Evolutionary conservation across 306 rosid genomes (phyloP), one percentile per base, ranked within the genome.

Genomic region (Quercus rubra): DNA sequence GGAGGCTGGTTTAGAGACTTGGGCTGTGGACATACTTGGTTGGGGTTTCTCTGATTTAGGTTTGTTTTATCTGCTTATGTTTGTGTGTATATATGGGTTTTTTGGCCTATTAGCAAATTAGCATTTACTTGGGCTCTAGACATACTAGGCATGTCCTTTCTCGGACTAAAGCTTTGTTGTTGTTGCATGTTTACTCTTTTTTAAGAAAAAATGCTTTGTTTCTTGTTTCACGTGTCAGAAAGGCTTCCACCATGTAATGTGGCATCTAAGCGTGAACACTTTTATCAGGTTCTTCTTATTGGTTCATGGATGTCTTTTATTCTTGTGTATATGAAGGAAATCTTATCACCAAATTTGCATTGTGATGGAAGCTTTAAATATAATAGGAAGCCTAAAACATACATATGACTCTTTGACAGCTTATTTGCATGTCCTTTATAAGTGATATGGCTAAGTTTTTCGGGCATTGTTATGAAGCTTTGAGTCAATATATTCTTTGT

Each of bases 31-130:
- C 81, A 91, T 91, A 83, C 98, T 95, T 85, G 99, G 99, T 71
- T 95, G 99, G 99, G 98, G 99, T 71, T 95, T 95, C 91, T 92
- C 92, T 82, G 96, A 92, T 90, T 84, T 95, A 89, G 98, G 98
- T 95, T 52, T 78, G 85, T 79, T 80, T 77, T 41, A 58, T 73
- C 73, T 28, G 71, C 79, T 78, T 6, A 3, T 7, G 9, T 38
- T 1, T 33, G 43, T 38, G 43, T 7, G 43, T 38, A 0, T 38
- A 0, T 38, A 38, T 38, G 43, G 43, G 43, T 38, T 38, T 38
- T 38, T 38, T 7, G 43, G 43, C 43, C 43, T 38, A 38, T 38
- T 38, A 38, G 43, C 43, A 7, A 38, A 6, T 1, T 38, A 38
- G 43, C 43, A 38, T 6, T 38, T 38, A 38, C 43, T 6, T 38